Evolutionary conservation across 768 basidiomycete genomes (phyloP).

Genomic region (Mycena leptocephala): DNA sequence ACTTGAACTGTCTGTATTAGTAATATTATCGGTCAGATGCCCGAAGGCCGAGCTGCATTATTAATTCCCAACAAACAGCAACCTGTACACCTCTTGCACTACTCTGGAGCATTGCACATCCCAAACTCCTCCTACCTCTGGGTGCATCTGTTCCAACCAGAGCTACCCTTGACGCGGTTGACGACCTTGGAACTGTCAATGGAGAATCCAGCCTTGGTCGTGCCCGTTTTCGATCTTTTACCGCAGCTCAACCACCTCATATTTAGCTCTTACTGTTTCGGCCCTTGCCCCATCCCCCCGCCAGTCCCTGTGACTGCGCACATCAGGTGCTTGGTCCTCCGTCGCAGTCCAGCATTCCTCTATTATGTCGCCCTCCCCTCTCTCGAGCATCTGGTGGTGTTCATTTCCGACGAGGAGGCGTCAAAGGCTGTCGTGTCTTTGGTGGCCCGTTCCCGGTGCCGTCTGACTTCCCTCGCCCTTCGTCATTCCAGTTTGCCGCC

Average conservation of each 20-base stretch:
- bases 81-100: neutral
- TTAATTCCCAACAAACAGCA: too few species aligned
- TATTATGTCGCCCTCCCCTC: neutral
- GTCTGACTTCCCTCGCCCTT: neutral
- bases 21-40: too few species aligned
- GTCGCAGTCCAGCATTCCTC: neutral
- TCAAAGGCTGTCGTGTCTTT: neutral
- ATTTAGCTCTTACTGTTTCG: neutral
- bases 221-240: neutral
- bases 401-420: neutral
- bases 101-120: neutral
- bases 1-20: too few species aligned
- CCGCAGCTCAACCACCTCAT: neutral
- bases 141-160: too few species aligned
- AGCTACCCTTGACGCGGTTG: neutral
- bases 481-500: neutral
- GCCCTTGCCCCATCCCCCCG: neutral
- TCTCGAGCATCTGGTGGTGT: neutral
- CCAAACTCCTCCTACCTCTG: neutral
- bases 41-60: too few species aligned
- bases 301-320: neutral
- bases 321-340: neutral
- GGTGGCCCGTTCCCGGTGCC: neutral
- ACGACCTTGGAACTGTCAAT: neutral
- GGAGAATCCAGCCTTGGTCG: too few species aligned